phyloP scores from a whole-genome alignment of 1,284 basidiomycete species.

The Erythrobasidium hasegawianum region DNA sequence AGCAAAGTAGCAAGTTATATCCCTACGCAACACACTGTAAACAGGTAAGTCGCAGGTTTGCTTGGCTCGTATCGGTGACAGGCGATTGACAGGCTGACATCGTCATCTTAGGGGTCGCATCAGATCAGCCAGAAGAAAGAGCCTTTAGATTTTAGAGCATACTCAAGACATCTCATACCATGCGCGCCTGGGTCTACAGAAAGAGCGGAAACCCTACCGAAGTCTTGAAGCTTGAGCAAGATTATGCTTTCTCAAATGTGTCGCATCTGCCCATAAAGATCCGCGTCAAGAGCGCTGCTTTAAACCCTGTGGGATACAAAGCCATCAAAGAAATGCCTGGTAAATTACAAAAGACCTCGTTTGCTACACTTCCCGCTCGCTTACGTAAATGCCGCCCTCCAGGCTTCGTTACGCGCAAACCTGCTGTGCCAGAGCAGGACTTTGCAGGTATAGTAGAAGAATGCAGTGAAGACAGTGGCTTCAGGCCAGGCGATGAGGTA shows the following conservation, averaged over 20 bases:
- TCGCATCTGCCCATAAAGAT: slow-evolving; percentile 30
- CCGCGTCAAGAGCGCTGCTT: slow-evolving; percentile 28
- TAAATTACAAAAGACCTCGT: not conserved
- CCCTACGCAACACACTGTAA: too few species aligned
- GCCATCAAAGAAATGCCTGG: slow-evolving; percentile 24
- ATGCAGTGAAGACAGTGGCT: slow-evolving; percentile 53
- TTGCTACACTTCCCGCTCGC: not conserved
- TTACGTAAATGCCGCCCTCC: not conserved
- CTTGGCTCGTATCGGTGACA: too few species aligned
- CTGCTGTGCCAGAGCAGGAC: slow-evolving; percentile 60
- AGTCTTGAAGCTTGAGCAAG: slow-evolving; percentile 38
- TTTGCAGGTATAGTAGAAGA: slow-evolving; percentile 61
- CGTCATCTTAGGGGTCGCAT: too few species aligned
- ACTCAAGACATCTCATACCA: slow-evolving; percentile 3
- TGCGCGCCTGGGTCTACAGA: slow-evolving; percentile 32
- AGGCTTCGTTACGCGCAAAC: slow-evolving; percentile 53
- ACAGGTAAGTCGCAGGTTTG: too few species aligned
- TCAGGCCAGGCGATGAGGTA: slow-evolving; percentile 59
- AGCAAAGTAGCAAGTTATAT: too few species aligned
- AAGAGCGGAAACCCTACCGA: slow-evolving; percentile 30
- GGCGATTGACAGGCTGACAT: too few species aligned
- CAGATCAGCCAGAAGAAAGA: too few species aligned
- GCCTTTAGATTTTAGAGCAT: not conserved
- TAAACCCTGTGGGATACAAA: slow-evolving; percentile 36
- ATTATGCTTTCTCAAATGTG: slow-evolving; percentile 32